Conservation (phyloP, 495 filamentous ascomycete genomes). For the Penicillium arizonense region DNA sequence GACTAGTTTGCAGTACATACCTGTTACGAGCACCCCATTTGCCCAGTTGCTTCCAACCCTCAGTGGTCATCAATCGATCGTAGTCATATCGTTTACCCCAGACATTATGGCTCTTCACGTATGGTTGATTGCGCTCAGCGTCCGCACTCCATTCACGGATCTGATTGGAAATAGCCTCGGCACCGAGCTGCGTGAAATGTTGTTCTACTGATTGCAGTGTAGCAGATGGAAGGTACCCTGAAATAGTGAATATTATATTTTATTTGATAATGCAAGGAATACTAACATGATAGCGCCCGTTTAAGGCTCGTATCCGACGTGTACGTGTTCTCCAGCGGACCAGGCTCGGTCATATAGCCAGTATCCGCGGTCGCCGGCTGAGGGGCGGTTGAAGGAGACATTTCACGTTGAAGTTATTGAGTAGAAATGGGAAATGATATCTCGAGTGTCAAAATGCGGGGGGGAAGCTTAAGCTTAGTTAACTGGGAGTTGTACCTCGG, state of each 20-base stretch:
- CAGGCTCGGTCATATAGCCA: constrained; percentile 32
- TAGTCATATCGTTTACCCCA: constrained; percentile 39
- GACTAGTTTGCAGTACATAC: constrained; percentile 3
- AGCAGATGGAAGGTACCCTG: constrained; percentile 31
- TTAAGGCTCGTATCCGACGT: constrained; percentile 31
- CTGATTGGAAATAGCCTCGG: constrained; percentile 31
- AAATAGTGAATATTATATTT: not conserved
- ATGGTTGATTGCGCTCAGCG: constrained; percentile 36
- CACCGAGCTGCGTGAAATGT: constrained; percentile 28
- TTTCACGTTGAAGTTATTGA: not conserved
- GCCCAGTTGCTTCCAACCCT: constrained; percentile 43
- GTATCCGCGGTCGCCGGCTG: constrained; percentile 32
- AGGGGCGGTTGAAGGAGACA: constrained; percentile 43
- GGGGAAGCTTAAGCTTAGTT: not conserved
- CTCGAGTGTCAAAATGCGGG: not conserved
- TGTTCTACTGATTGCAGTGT: constrained; percentile 18
- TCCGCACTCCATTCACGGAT: constrained; percentile 36
- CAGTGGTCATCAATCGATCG: constrained; percentile 38
- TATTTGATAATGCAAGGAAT: not conserved
- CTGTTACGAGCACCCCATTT: constrained; percentile 33
- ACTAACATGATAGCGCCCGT: constrained; percentile 25
- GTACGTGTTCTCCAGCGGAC: constrained; percentile 30
- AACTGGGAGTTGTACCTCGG: too few species aligned
- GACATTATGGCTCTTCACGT: constrained; percentile 37
- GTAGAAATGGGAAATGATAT: not conserved